These are phyloP conservation scores for Beverwykella pulmonaria DNA, from an alignment of 495 filamentous ascomycete genomes.

Conservation along the genomic window DNA sequence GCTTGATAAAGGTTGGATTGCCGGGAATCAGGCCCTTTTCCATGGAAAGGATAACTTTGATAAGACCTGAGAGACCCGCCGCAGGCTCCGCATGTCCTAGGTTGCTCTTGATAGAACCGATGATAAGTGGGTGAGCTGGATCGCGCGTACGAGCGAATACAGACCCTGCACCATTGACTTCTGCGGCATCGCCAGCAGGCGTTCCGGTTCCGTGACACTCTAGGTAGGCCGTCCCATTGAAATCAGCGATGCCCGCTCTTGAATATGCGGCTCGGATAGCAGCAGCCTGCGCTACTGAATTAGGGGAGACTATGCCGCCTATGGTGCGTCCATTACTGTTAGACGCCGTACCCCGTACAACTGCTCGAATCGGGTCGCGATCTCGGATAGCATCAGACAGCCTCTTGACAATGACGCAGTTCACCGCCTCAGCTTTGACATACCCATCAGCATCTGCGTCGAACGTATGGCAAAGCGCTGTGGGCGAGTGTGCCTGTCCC, in stretches of 20 bases:
- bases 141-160: constrained; percentile 46
- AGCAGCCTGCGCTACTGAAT: not conserved
- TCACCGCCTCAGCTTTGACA: constrained; percentile 13
- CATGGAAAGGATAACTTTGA: constrained; percentile 45
- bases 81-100: constrained; percentile 48
- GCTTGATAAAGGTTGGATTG: constrained; percentile 1
- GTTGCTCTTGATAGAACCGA: constrained; percentile 38
- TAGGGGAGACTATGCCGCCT: constrained; percentile 8
- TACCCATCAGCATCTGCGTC: constrained; percentile 6
- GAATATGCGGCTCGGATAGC: constrained; percentile 6
- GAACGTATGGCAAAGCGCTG: constrained; percentile 17
- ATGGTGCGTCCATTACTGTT: constrained; percentile 35
- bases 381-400: constrained; percentile 47
- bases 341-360: constrained; percentile 45
- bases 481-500: constrained; percentile 8
- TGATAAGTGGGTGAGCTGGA: not conserved
- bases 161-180: constrained; percentile 56
- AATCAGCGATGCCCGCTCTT: constrained; percentile 26
- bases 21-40: constrained; percentile 45
- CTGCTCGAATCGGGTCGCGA: constrained; percentile 51
- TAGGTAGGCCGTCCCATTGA: not conserved
- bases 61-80: constrained; percentile 43
- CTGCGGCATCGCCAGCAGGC: constrained; percentile 56
- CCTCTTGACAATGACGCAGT: constrained; percentile 47
- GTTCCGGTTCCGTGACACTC: constrained; percentile 35